phyloP scores from a whole-genome alignment of 78 protist species.

The Cavenderia fasciculata region DNA sequence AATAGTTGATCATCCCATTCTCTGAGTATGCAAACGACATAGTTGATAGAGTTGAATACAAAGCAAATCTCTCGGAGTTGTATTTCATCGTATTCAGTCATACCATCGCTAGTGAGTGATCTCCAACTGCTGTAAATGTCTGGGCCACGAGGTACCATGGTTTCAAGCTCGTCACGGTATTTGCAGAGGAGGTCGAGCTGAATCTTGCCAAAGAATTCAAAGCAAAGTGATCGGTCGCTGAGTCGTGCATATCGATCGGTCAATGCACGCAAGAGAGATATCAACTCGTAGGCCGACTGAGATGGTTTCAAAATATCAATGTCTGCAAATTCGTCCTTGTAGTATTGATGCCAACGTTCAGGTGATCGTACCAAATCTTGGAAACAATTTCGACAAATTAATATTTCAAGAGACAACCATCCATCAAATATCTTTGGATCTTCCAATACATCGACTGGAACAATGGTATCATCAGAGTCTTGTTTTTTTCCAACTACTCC shows the following conservation, averaged over 20 bases:
- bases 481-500: background rate
- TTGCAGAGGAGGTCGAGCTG: constrained; percentile 30
- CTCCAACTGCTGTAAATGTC: background rate
- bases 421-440: constrained; percentile 8
- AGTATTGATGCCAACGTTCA: constrained; percentile 24
- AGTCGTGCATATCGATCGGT: constrained; percentile 34
- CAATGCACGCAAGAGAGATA: background rate
- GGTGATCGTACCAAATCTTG: background rate
- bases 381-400: constrained; percentile 25
- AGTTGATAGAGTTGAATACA: constrained; percentile 26
- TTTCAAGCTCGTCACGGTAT: constrained; percentile 18
- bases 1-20: constrained; percentile 64
- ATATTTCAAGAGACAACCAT: constrained; percentile 55
- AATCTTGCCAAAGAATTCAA: constrained; percentile 57
- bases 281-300: constrained; percentile 42
- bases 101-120: background rate
- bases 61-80: constrained; percentile 16
- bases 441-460: constrained; percentile 39
- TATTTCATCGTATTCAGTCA: background rate
- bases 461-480: background rate
- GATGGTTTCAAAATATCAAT: constrained; percentile 51
- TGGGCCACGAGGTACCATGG: background rate
- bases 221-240: constrained; percentile 5
- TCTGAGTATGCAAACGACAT: constrained; percentile 3
- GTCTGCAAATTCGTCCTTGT: constrained; percentile 23